phyloP scores from a whole-genome alignment of 2,329 filamentous ascomycete species.

The Microsporum audouinii region DNA sequence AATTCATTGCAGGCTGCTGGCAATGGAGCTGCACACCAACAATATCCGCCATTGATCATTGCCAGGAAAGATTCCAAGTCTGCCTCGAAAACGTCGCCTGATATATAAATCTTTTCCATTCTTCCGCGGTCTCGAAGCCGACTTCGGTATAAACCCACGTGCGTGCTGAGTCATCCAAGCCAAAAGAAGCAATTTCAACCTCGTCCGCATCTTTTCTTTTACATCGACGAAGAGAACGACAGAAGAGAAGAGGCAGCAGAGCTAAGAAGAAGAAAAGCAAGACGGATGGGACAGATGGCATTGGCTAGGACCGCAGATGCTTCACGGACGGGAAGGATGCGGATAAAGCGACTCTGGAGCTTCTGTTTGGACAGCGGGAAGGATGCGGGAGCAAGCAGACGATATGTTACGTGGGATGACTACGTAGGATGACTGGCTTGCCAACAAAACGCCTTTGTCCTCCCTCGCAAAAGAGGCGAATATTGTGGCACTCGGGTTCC shows the following conservation, averaged over 20 bases:
- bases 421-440: neutral
- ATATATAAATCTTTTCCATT: neutral
- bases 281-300: neutral
- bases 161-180: neutral
- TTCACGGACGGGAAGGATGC: neutral
- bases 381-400: neutral
- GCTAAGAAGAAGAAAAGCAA: neutral
- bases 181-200: neutral
- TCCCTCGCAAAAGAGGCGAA: neutral
- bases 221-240: neutral
- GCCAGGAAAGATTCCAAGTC: neutral
- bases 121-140: neutral
- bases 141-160: neutral
- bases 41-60: neutral
- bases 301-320: neutral
- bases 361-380: neutral
- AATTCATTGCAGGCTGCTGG: neutral
- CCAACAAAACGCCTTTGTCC: neutral
- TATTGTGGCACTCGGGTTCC: neutral
- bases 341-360: neutral
- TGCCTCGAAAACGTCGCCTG: neutral
- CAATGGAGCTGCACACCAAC: neutral
- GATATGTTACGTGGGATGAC: neutral
- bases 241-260: neutral
- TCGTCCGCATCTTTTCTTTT: neutral